Conservation (phyloP, 768 basidiomycete genomes). For the Lyophyllum atratum region DNA sequence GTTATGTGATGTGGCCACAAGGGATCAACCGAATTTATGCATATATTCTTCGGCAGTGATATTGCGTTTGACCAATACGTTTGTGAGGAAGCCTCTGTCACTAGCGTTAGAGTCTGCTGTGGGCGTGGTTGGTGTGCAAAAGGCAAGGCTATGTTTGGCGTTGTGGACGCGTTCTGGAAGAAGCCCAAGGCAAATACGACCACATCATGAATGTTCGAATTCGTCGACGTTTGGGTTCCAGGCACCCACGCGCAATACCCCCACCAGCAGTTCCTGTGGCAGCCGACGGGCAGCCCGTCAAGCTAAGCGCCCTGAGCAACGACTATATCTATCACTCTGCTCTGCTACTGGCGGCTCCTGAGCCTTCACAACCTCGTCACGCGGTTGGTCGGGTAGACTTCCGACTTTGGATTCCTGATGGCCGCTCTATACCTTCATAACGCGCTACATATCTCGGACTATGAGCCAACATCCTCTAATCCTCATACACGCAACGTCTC, state of each 20-base stretch:
- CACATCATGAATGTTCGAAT: slow-evolving; percentile 14
- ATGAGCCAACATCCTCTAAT: slow-evolving; percentile 29
- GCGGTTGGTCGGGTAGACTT: slow-evolving; percentile 10
- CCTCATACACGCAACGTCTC: slow-evolving; percentile 46
- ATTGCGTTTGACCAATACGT: no score
- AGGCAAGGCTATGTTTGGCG: background rate
- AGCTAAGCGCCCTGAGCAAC: background rate
- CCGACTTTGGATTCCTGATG: slow-evolving; percentile 40
- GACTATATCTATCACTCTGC: background rate
- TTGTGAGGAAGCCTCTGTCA: no score
- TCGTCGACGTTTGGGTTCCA: slow-evolving; percentile 8
- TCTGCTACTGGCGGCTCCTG: background rate
- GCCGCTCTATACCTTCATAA: slow-evolving; percentile 62
- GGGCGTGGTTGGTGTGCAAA: no score
- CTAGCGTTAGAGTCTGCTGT: no score
- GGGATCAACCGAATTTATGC: background rate
- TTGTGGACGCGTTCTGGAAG: slow-evolving; percentile 16
- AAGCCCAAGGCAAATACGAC: slow-evolving; percentile 9
- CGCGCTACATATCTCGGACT: slow-evolving; percentile 44
- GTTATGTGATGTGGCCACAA: background rate
- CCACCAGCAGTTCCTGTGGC: slow-evolving; percentile 8
- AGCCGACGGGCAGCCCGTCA: slow-evolving; percentile 1
- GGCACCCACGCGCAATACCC: slow-evolving; percentile 2
- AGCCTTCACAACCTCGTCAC: background rate
- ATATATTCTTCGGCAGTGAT: no score